These are phyloP conservation scores for Eucalyptus viminalis DNA, from an alignment of 345 rosid genomes.

Conservation along the genomic window DNA sequence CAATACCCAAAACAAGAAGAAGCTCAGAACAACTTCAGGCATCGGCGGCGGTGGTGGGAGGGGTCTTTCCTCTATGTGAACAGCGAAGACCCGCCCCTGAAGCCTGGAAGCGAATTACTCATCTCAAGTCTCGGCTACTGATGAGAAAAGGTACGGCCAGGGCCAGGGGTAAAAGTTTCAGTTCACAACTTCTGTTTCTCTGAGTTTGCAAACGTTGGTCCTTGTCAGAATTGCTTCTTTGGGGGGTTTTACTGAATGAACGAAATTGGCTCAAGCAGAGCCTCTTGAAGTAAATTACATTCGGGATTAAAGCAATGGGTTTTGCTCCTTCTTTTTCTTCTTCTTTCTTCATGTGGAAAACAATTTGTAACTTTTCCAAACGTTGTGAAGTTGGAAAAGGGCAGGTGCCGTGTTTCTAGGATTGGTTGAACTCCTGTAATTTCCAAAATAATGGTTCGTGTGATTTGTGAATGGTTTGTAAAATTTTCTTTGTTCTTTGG, in stretches of 20 bases:
- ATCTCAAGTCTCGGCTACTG: neutral
- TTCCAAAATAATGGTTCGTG: neutral
- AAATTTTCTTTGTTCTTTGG: neutral
- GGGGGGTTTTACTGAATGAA: neutral
- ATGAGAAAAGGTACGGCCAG: neutral
- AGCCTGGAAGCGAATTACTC: neutral
- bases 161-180: neutral
- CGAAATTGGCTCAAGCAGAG: neutral
- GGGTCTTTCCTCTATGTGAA: neutral
- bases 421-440: neutral
- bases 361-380: neutral
- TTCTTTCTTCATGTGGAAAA: neutral
- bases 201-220: neutral
- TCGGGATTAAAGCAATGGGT: neutral
- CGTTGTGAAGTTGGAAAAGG: neutral
- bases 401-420: no score
- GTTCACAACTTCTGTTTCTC: neutral
- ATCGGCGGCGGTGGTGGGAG: neutral
- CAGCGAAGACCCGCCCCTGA: neutral
- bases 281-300: neutral
- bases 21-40: neutral
- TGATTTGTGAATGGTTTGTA: neutral
- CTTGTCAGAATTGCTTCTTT: neutral
- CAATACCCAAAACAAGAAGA: neutral
- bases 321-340: neutral